These are phyloP conservation scores for Talaromyces sp. DNA, from an alignment of 2,329 filamentous ascomycete species.

Conservation along the genomic window DNA sequence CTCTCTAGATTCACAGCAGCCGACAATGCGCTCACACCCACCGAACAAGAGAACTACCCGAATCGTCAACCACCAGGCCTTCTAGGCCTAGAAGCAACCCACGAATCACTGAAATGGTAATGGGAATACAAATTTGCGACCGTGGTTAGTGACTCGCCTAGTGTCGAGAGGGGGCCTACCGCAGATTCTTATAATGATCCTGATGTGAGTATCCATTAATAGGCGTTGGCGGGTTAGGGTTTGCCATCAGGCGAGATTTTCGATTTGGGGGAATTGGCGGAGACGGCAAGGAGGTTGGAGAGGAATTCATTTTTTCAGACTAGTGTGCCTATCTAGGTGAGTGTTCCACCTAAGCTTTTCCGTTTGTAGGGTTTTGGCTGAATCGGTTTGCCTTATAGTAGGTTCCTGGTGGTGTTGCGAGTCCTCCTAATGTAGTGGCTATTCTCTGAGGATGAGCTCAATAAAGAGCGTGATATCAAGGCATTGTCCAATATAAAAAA, in stretches of 20 bases:
- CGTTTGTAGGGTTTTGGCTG: no score
- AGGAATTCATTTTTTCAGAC: constrained; percentile 1
- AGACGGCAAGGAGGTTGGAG: not conserved
- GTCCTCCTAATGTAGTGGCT: not conserved
- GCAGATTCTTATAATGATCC: not conserved
- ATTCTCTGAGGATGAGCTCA: not conserved
- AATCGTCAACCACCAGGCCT: not conserved
- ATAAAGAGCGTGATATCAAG: not conserved
- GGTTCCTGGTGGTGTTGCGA: not conserved
- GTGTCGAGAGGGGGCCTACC: not conserved
- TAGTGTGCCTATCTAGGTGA: constrained; percentile 4
- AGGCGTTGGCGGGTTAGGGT: not conserved
- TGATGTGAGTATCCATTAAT: not conserved
- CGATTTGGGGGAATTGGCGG: not conserved
- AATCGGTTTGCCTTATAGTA: not conserved
- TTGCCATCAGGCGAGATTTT: not conserved
- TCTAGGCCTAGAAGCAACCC: not conserved
- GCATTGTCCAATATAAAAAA: not conserved
- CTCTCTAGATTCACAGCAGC: no score
- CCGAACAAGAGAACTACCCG: not conserved
- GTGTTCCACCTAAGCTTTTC: not conserved
- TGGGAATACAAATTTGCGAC: not conserved
- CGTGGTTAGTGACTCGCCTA: constrained; percentile 1
- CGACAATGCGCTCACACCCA: no score
- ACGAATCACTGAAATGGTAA: not conserved